Evolutionary conservation across 805 yeast genomes (phyloP), one percentile per base, ranked within the genome.

Genomic region (Sporopachydermia quercuum): DNA sequence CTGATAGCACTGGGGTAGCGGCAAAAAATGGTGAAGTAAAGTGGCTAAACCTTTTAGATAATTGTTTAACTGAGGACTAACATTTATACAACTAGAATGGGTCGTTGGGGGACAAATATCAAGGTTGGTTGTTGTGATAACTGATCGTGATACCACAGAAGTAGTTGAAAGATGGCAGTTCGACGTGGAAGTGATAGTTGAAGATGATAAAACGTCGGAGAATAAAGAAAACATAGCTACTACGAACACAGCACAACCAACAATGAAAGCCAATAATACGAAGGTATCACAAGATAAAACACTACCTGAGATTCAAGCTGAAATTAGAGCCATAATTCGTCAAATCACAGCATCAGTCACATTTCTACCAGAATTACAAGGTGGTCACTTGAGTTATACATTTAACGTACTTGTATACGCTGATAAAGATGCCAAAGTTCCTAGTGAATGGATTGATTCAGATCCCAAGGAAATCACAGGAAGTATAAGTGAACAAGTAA

Each of bases 271-370:
- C 19, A 8, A 23, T 8, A 23, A 23, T 8, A 8, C 8, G 30
- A 23, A 23, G 30, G n/a, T n/a, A n/a, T 8, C 8, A 8, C 30
- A 33, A 2, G 41, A 45, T 11, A 67, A 63, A 45, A 46, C 60
- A 16, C 61, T 51, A 19, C 72, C 66, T 2, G 70, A 68, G 19
- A 71, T 78, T 3, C 87, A 80, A 47, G 63, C 59, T 39, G 91
- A 85, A 47, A 83, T 86, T n/a, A 89, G 83, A 55, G 74, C 85
- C 0, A 76, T 87, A 4, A 75, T 87, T 34, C 70, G 96, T 40
- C 96, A 87, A 49, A 81, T 87, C 39, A 84, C 94, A 0, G 84
- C 94, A 0, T 77, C 91, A 35, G 83, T 82, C 2, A 74, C 95
- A 0, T 85, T 86, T 53, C 64, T 87, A 34, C 97, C 97, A 0